Evolutionary conservation across 805 yeast species (phyloP).

Genomic region (Yarrowia divulgata): DNA sequence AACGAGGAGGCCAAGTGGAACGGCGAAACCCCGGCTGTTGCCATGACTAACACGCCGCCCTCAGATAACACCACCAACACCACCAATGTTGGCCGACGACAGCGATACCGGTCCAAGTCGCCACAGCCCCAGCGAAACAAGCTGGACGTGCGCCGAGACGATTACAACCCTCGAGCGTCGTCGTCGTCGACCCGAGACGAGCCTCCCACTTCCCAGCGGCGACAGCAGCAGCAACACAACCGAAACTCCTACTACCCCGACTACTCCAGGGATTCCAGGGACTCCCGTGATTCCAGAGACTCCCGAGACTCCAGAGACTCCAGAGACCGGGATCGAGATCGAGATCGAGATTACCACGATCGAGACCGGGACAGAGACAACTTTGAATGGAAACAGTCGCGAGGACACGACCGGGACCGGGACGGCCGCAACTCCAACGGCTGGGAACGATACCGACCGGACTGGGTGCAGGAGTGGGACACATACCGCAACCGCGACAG

Average conservation of each 20-base stretch:
- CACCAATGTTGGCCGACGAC: neutral
- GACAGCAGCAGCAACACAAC: neutral
- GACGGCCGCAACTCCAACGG: constrained; percentile 1
- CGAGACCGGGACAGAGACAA: neutral
- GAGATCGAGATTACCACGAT: neutral
- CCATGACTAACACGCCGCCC: neutral
- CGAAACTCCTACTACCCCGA: constrained; percentile 28
- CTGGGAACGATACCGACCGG: constrained; percentile 16
- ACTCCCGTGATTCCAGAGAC: constrained; percentile 2
- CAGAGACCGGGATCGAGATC: neutral
- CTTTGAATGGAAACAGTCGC: neutral
- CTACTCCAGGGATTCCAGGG: constrained; percentile 1
- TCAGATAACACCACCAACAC: constrained; percentile 2
- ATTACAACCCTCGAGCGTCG: neutral
- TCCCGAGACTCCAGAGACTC: constrained; percentile 13
- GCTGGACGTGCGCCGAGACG: neutral
- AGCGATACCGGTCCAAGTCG: constrained; percentile 24
- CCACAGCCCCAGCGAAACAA: neutral
- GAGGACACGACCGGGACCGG: neutral
- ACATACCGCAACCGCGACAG: constrained; percentile 22
- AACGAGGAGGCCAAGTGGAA: constrained; percentile 38
- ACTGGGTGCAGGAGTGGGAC: constrained; percentile 33
- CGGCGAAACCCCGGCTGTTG: neutral
- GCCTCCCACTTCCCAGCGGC: neutral
- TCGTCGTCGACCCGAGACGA: constrained; percentile 7